Base-by-base conservation (phyloP, 495 filamentous ascomycete genomes). In the Xylaria venustula region DNA sequence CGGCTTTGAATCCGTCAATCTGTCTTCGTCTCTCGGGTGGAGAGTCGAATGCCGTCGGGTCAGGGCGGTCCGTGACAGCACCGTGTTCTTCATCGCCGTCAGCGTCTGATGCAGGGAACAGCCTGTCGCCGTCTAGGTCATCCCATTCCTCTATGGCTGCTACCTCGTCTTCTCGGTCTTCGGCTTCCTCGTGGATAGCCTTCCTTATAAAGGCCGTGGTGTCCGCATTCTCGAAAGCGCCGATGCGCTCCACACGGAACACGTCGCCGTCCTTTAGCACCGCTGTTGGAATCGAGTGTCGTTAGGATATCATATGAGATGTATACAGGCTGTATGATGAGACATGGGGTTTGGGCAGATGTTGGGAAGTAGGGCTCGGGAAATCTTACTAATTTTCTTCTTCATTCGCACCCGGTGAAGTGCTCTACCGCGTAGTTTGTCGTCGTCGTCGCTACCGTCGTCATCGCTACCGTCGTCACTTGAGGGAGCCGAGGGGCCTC, bases 111-210 rank as follows among this genome's bases (percentile, higher is more conserved):
- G 30, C 5, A 34, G 11, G 11, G 30, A 22, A 32, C 4, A 15
- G 25, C 25, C 2, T 37, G 30, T 34, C 30, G 30, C 5, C 12
- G 15, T 26, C 54, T n/a, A 32, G 8, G 22, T 19, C 30, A 2
- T 40, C 22, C 51, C 51, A 54, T 12, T 41, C 36, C 7, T 7
- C 34, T 41, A 54, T 54, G 7, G 20, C 7, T 28, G 17, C 6
- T 2, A 2, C 11, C 12, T 26, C 0, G 15, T 37, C 17, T 8
- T 49, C 37, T 49, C 32, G 14, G 2, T 37, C 7, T 19, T 37
- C 30, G 12, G 30, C 22, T 8, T 58, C 44, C 28, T 57, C 41
- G 12, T 58, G 54, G 40, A 58, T 19, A 7, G 54, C 54, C 26
- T 15, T 9, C 7, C 49, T 23, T 5, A 47, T 19, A 19, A 1